phyloP scores from a whole-genome alignment of 208 protist species.

The Crithidia brevicula region DNA sequence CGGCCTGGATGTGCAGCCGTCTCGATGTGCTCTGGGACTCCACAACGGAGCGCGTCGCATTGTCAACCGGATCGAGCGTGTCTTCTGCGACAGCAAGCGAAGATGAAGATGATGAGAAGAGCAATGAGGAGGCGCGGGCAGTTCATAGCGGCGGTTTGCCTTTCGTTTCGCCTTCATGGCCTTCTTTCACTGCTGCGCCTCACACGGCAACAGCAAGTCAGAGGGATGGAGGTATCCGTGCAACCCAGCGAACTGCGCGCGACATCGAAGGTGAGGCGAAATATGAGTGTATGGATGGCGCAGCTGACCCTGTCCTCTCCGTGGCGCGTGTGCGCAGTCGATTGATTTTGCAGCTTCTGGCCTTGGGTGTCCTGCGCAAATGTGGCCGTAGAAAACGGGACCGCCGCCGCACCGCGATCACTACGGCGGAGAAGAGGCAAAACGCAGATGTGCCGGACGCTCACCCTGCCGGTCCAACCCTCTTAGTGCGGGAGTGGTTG shows the following conservation, averaged over 20 bases:
- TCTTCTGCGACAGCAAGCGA: too few species aligned
- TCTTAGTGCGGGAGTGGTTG: conserved; percentile 28
- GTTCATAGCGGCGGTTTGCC: too few species aligned
- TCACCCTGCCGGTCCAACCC: not conserved
- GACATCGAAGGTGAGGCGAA: not conserved
- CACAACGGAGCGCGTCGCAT: not conserved
- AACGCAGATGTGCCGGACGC: not conserved
- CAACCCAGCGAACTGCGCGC: too few species aligned
- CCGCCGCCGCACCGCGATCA: not conserved
- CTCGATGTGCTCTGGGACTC: conserved; percentile 29
- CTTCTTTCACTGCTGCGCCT: too few species aligned
- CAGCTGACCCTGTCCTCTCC: not conserved
- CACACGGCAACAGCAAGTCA: too few species aligned
- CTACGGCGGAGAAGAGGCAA: not conserved
- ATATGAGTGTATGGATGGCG: not conserved
- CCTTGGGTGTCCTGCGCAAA: conserved; percentile 2
- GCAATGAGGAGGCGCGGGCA: too few species aligned
- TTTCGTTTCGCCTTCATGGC: too few species aligned
- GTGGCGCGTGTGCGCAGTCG: conserved; percentile 19
- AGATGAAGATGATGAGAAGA: too few species aligned
- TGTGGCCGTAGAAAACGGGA: not conserved
- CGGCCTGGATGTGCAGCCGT: conserved; percentile 31
- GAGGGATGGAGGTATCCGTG: too few species aligned
- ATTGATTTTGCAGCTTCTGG: conserved; percentile 20
- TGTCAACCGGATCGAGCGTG: not conserved